Evolutionary conservation across 164 flowering plant genomes (phyloP), one percentile per base, ranked within the genome.

Genomic region (Vitis labrusca): DNA sequence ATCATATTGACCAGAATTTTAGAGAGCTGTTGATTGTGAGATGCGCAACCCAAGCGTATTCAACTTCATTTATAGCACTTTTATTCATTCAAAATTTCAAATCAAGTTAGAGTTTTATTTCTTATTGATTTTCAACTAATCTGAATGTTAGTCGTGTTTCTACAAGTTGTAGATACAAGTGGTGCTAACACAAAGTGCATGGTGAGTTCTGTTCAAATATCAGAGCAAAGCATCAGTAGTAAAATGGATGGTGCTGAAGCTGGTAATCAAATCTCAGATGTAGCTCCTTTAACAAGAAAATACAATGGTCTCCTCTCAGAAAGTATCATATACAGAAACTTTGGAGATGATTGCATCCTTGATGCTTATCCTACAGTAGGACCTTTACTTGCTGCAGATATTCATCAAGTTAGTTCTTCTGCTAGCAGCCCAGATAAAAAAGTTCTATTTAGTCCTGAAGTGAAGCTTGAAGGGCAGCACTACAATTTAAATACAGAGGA

Each of bases 261-360:
- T 49, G 62, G 47, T 27, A 63, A 14, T 58, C 61, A 57, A 61
- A 62, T 50, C 47, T 64, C 74, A 64, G 70, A 59, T 67, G 27
- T 16, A 50, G 53, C 8, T 68, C 77, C 50, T 60, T 68, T 68
- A 60, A 64, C 59, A 60, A 44, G 23, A 63, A 52, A 70, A 19
- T 66, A 53, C 50, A 50, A 48, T 65, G 73, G 73, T 13, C 80
- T 80, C 50, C 74, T 75, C 23, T 76, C 88, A 37, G 85, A 89
- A 79, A 85, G 84, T 83, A 79, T 80, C 37, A 73, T 78, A 57
- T 83, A 77, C 71, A 79, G 82, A 68, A 76, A 68, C 56, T 59
- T 52, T 10, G 61, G 37, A 69, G 80, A 82, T 53, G 61, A 17
- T 73, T 64, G 50, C 59, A 53, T 66, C 49, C 62, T 78, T 50